Evolutionary conservation across 176 grass and related monocot genomes (phyloP), one percentile per base, ranked within the genome.

Genomic region (Tuctoria greenei): DNA sequence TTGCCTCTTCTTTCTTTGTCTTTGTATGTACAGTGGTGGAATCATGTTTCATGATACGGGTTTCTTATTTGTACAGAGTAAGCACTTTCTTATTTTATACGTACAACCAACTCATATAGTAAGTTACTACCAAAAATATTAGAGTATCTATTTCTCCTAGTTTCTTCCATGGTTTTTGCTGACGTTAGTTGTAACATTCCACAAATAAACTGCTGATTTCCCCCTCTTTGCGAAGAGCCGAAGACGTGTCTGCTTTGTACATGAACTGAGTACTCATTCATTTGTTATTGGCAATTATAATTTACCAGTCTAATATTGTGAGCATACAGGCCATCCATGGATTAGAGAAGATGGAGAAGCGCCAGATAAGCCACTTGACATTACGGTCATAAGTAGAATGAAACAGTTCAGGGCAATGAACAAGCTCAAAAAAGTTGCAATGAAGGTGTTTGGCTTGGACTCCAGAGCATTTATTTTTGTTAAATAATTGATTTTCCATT

Each of bases 361-460:
- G 7, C 82, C 96, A 74, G 96, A 99, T 86, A 95, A 92, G 73
- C 92, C 96, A 78, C 91, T 99, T 84, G 96, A 99, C 74, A 92
- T 89, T 84, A 90, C 96, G 35, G 96, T 99, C 75, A 77, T 99
- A 18, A 85, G 71, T 76, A 95, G 96, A 92, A 99, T 99, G 89
- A 99, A 99, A 73, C 96, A 99, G 79, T 99, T 99, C 82, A 95
- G 96, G 85, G 96, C 92, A 20, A 99, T 99, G 96, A 99, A 99
- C 87, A 99, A 99, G 71, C 96, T 99, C 37, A 99, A 99, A 70
- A 99, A 99, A 92, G 89, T 99, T 77, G 96, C 96, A 66, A 78
- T 95, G 73, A 99, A 99, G 92, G 95, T 99, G 37, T 84, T 69
- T 67, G 57, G 42, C 65, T 87, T 80, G 31, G 43, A 54, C n/a